phyloP scores from a whole-genome alignment of 805 yeast genomes.

The Scheffersomyces amazonensis region DNA sequence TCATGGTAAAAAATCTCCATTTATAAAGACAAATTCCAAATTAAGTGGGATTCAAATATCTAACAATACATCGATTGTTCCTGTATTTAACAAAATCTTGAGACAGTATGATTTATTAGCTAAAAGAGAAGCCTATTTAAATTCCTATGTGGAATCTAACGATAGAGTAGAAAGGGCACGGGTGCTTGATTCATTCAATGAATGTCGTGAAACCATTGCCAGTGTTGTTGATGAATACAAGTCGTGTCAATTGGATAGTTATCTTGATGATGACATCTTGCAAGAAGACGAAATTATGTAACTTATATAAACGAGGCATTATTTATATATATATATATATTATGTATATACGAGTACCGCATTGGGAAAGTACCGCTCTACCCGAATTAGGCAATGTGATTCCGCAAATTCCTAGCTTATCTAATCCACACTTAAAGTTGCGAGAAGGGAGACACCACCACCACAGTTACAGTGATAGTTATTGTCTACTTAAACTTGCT shows the following conservation, averaged over 20 bases:
- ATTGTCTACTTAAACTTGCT: too few species aligned
- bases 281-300: slow-evolving; percentile 29
- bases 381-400: background rate
- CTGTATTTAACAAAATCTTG: slow-evolving; percentile 63
- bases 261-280: slow-evolving; percentile 44
- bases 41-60: slow-evolving; percentile 80
- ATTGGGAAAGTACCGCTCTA: background rate
- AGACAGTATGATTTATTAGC: slow-evolving; percentile 79
- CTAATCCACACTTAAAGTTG: background rate
- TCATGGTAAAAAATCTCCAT: slow-evolving; percentile 71
- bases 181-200: slow-evolving; percentile 47
- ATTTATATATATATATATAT: background rate
- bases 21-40: slow-evolving; percentile 34
- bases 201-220: slow-evolving; percentile 46
- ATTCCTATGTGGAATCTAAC: slow-evolving; percentile 59
- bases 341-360: background rate
- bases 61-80: slow-evolving; percentile 74
- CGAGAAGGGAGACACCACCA: background rate
- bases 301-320: background rate
- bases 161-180: slow-evolving; percentile 38
- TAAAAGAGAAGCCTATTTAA: slow-evolving; percentile 78
- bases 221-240: slow-evolving; percentile 47
- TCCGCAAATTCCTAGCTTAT: too few species aligned
- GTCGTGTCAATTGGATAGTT: slow-evolving; percentile 37
- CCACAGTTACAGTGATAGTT: background rate